phyloP scores from a whole-genome alignment of 768 basidiomycete species.

The Flagelloscypha sp. region DNA sequence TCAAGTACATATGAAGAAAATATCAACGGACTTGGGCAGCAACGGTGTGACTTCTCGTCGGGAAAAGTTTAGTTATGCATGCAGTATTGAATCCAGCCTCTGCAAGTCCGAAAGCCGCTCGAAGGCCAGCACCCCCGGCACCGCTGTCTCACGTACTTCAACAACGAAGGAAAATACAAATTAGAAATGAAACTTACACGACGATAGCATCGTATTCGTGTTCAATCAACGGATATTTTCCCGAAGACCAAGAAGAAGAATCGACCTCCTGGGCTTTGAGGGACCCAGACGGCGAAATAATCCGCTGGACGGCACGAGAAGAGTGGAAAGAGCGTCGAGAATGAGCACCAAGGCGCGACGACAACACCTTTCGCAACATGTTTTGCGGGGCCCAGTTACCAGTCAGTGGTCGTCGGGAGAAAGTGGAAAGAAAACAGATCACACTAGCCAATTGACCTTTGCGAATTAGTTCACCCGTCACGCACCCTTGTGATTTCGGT shows the following conservation, averaged over 20 bases:
- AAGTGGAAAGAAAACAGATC: too few species aligned
- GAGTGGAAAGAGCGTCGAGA: conserved; percentile 57
- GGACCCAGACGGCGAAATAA: conserved; percentile 66
- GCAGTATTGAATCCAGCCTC: conserved; percentile 98
- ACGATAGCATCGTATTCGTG: conserved; percentile 99
- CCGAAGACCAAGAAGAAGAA: conserved; percentile 58
- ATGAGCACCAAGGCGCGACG: conserved; percentile 41
- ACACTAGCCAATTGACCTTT: too few species aligned
- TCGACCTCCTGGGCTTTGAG: conserved; percentile 71
- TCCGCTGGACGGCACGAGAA: conserved; percentile 47
- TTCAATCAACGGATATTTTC: conserved; percentile 94
- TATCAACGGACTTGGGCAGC: conserved; percentile 73
- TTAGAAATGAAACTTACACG: conserved; percentile 56
- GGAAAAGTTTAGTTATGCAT: conserved; percentile 98
- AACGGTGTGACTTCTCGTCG: conserved; percentile 96
- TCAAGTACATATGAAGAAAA: conserved; percentile 7
- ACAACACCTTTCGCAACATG: conserved; percentile 64
- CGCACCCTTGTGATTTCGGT: too few species aligned
- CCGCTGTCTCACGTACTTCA: too few species aligned
- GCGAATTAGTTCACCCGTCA: too few species aligned
- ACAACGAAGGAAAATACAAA: conserved; percentile 3
- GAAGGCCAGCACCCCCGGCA: conserved; percentile 95
- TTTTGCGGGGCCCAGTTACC: too few species aligned
- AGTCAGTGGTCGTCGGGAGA: too few species aligned
- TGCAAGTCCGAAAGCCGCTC: conserved; percentile 97